Conservation (phyloP, 2,329 filamentous ascomycete genomes). For the Fusarium compactum region DNA sequence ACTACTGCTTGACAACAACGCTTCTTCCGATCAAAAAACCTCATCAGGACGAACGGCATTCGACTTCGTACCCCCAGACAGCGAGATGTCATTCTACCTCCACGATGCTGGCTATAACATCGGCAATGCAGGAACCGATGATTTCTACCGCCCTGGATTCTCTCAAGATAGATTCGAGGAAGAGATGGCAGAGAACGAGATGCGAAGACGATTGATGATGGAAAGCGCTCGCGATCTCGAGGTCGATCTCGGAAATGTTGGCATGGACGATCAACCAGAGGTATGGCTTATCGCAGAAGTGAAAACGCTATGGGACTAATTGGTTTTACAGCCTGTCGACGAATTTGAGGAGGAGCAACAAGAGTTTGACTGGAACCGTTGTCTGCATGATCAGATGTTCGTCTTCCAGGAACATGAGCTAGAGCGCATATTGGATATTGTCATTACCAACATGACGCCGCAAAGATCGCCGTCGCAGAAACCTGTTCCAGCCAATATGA, state of each 20-base stretch:
- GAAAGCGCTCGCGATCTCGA: conserved; percentile 97
- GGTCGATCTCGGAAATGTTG: conserved; percentile 94
- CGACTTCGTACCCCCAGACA: conserved; percentile 94
- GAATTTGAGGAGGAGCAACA: conserved; percentile 90
- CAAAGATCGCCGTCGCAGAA: conserved; percentile 97
- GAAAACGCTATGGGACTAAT: not conserved
- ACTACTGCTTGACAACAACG: conserved; percentile 88
- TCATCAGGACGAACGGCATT: conserved; percentile 93
- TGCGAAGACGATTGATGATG: conserved; percentile 98
- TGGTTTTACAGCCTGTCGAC: conserved; percentile 68
- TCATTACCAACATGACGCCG: conserved; percentile 98
- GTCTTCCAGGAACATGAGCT: conserved; percentile 97
- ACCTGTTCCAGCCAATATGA: conserved; percentile 95
- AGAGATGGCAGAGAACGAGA: conserved; percentile 95
- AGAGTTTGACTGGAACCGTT: conserved; percentile 96
- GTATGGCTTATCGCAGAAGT: conserved; percentile 60
- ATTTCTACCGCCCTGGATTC: conserved; percentile 94
- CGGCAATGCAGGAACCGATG: conserved; percentile 82
- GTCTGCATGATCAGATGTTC: conserved; percentile 98
- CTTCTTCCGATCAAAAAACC: conserved; percentile 95
- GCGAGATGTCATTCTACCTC: conserved; percentile 95
- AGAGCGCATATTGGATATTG: conserved; percentile 90
- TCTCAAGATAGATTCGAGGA: conserved; percentile 96
- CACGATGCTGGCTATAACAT: conserved; percentile 95
- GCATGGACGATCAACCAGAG: conserved; percentile 95